A percentile compares a stretch with the other conserved stretches of the same genome.
Evolutionary conservation across 441 rosid genomes (phyloP).

Genomic region (Omphalea diandra): DNA sequence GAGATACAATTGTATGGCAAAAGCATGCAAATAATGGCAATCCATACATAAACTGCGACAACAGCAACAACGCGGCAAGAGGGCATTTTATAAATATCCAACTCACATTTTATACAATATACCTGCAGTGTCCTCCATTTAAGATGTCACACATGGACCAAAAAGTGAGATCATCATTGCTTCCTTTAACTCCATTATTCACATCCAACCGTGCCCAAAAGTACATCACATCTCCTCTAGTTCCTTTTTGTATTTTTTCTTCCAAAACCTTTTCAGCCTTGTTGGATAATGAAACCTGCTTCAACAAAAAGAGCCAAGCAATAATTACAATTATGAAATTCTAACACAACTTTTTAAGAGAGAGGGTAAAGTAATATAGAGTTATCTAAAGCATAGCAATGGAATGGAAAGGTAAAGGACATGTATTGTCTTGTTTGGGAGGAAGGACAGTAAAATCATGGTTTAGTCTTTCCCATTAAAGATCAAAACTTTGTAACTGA

Average conservation of each 20-base stretch:
- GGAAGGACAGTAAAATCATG: neutral
- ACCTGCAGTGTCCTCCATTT: constrained; percentile 97
- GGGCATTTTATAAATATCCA: constrained; percentile 7
- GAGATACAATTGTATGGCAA: neutral
- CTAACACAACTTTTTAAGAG: neutral
- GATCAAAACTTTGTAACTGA: neutral
- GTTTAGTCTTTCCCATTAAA: neutral
- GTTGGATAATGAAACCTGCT: constrained; percentile 79
- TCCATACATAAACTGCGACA: neutral
- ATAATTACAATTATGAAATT: neutral
- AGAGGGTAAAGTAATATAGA: neutral
- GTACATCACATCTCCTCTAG: constrained; percentile 74
- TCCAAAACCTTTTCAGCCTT: constrained; percentile 80
- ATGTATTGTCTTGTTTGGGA: neutral
- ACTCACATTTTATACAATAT: constrained; percentile 17
- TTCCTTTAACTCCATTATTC: constrained; percentile 54
- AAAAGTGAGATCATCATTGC: constrained; percentile 55
- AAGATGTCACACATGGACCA: constrained; percentile 96
- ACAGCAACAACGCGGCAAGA: neutral
- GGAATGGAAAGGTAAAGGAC: neutral
- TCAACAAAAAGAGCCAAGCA: constrained; percentile 22
- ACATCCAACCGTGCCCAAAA: constrained; percentile 80
- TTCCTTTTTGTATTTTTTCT: constrained; percentile 55
- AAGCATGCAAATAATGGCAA: neutral
- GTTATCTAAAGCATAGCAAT: neutral